Evolutionary conservation across 495 filamentous ascomycete genomes (phyloP).

Genomic region (Aspergillus kassunensis): DNA sequence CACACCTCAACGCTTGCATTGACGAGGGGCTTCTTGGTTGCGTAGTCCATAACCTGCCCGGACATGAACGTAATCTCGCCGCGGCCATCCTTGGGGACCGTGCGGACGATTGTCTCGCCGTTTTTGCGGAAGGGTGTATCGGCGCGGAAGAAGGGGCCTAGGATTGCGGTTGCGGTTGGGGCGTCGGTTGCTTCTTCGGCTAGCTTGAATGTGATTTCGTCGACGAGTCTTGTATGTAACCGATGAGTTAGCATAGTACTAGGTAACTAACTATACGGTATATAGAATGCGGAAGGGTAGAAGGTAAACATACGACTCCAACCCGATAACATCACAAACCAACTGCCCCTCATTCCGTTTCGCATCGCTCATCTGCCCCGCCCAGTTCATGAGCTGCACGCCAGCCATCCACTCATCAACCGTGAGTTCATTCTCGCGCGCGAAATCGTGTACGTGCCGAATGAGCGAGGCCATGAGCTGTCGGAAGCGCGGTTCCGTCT

Average conservation of each 20-base stretch:
- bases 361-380: conserved; percentile 66
- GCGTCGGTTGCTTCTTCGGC: conserved; percentile 45
- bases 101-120: conserved; percentile 59
- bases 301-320: conserved; percentile 53
- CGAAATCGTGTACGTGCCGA: conserved; percentile 45
- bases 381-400: conserved; percentile 61
- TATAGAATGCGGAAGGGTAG: not conserved
- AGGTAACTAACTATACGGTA: not conserved
- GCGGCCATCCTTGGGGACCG: conserved; percentile 48
- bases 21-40: conserved; percentile 54
- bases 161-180: conserved; percentile 66
- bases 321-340: conserved; percentile 66
- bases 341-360: conserved; percentile 71
- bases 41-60: conserved; percentile 56
- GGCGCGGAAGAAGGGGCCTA: conserved; percentile 74
- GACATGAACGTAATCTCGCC: conserved; percentile 59
- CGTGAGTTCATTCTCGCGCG: conserved; percentile 47
- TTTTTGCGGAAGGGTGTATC: conserved; percentile 61
- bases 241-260: too few species aligned
- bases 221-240: too few species aligned
- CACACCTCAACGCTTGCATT: conserved; percentile 69
- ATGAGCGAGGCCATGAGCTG: conserved; percentile 41
- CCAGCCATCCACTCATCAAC: conserved; percentile 46
- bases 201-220: conserved; percentile 71
- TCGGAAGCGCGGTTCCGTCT: conserved; percentile 53